These are phyloP conservation scores for Globisporangium megalacanthum DNA, from an alignment of 352 stramenopile genomes.

Conservation along the genomic window DNA sequence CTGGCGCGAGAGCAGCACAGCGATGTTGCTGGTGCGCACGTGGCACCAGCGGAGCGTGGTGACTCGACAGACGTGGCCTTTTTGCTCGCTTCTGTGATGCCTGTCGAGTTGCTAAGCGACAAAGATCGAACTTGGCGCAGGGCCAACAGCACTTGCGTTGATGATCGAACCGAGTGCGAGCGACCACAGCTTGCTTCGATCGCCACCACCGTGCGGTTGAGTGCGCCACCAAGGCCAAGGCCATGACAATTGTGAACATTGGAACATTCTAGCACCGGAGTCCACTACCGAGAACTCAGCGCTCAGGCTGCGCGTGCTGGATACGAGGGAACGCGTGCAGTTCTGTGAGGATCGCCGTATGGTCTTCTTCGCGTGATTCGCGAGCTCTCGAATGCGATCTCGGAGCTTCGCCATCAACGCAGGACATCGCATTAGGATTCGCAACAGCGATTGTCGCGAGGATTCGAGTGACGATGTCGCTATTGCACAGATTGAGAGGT, in stretches of 20 bases:
- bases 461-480: neutral
- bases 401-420: neutral
- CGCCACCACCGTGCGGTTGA: neutral
- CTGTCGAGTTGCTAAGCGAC: too few species aligned
- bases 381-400: slow-evolving; percentile 6
- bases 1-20: neutral
- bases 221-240: too few species aligned
- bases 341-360: slow-evolving; percentile 3
- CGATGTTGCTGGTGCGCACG: neutral
- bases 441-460: neutral
- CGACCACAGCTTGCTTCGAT: neutral
- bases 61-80: neutral
- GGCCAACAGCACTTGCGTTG: too few species aligned
- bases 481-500: neutral
- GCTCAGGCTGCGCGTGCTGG: slow-evolving; percentile 2
- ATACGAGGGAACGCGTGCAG: neutral
- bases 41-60: slow-evolving; percentile 1
- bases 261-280: neutral
- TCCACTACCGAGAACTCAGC: neutral
- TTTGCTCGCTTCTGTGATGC: too few species aligned
- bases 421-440: neutral
- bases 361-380: slow-evolving; percentile 1
- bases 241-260: neutral
- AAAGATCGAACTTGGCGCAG: too few species aligned
- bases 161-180: neutral